These are phyloP conservation scores for Talaromyces islandicus DNA, from an alignment of 2,329 filamentous ascomycete genomes.

Conservation along the genomic window DNA sequence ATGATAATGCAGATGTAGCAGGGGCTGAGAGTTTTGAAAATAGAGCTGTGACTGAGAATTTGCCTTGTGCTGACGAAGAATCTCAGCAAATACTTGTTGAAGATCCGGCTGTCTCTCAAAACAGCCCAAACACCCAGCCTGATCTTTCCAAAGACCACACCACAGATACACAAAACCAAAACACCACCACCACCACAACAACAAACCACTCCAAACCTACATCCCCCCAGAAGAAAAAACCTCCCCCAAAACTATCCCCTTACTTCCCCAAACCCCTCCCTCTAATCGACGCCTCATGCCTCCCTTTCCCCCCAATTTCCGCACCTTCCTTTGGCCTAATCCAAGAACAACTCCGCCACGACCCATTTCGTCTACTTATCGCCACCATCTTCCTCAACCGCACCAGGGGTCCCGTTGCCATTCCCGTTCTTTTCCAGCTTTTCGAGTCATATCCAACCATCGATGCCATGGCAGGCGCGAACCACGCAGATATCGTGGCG, in stretches of 20 bases:
- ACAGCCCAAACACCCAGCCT: neutral
- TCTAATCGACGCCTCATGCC: constrained; percentile 35
- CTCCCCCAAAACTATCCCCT: constrained; percentile 31
- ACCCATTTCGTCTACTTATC: constrained; percentile 75
- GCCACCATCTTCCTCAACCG: constrained; percentile 81
- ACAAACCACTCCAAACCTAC: neutral
- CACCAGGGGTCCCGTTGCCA: constrained; percentile 66
- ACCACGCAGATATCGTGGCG: constrained; percentile 50
- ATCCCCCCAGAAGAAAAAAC: constrained; percentile 8
- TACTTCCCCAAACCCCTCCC: constrained; percentile 32
- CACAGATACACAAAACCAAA: neutral
- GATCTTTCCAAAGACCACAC: too few species aligned
- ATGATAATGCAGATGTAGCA: too few species aligned
- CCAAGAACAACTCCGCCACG: constrained; percentile 68
- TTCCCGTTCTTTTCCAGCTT: constrained; percentile 68
- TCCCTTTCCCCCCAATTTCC: constrained; percentile 61
- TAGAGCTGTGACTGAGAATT: too few species aligned
- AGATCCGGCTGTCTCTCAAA: neutral
- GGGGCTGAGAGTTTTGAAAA: too few species aligned
- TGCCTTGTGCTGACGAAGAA: too few species aligned
- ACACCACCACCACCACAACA: neutral
- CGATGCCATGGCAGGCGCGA: constrained; percentile 53
- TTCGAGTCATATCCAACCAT: constrained; percentile 65
- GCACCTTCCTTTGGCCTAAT: constrained; percentile 67
- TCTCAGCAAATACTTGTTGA: neutral